phyloP scores from a whole-genome alignment of 345 rosid species.

The Theobroma cacao region DNA sequence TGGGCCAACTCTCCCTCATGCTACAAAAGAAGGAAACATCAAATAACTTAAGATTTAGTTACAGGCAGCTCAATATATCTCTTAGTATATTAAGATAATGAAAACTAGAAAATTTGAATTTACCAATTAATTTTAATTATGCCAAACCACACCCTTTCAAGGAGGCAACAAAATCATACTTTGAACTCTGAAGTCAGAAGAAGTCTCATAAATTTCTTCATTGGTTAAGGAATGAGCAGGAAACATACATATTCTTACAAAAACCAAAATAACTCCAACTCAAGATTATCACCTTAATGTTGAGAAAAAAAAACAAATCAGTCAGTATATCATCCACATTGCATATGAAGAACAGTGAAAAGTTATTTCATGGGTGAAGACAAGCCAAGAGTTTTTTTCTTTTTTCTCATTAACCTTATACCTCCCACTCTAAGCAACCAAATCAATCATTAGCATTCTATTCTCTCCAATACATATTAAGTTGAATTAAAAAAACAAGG shows the following conservation, averaged over 20 bases:
- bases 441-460: neutral
- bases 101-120: neutral
- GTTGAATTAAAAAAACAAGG: neutral
- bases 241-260: neutral
- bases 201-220: neutral
- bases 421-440: neutral
- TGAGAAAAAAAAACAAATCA: neutral
- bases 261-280: neutral
- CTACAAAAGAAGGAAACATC: conserved; percentile 29
- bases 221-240: neutral
- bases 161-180: neutral
- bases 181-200: neutral
- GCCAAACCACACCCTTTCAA: neutral
- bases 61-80: neutral
- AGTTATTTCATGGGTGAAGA: neutral
- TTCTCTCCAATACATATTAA: neutral
- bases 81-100: neutral
- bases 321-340: neutral
- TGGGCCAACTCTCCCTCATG: conserved; percentile 71
- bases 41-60: neutral
- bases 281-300: neutral
- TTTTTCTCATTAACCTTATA: neutral
- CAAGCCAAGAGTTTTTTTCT: neutral
- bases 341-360: neutral
- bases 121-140: neutral